Evolutionary conservation across 495 filamentous ascomycete genomes (phyloP).

Genomic region (Podospora pseudoanserina): DNA sequence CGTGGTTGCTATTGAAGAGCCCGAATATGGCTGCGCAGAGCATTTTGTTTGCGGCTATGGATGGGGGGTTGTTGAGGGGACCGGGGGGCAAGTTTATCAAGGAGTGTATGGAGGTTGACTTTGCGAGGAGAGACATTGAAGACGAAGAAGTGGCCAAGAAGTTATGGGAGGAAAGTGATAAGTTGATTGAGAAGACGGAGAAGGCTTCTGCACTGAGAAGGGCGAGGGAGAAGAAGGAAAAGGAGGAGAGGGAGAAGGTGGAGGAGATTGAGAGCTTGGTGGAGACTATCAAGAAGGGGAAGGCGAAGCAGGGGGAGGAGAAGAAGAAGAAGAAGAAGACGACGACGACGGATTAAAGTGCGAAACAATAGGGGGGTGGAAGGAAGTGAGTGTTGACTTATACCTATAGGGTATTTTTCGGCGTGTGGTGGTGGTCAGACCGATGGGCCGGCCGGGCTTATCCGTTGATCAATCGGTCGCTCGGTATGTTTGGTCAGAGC

Average conservation of each 20-base stretch:
- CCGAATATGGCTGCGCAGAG: constrained; percentile 79
- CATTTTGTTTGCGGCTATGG: constrained; percentile 81
- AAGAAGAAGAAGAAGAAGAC: constrained; percentile 23
- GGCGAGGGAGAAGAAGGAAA: constrained; percentile 51
- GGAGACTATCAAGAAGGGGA: constrained; percentile 39
- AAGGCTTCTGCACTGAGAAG: constrained; percentile 79
- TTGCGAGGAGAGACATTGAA: constrained; percentile 65
- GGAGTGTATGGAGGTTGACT: constrained; percentile 77
- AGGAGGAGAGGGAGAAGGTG: constrained; percentile 40
- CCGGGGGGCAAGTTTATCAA: constrained; percentile 71
- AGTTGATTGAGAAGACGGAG: constrained; percentile 76
- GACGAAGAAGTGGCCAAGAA: constrained; percentile 75
- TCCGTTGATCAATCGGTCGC: background rate
- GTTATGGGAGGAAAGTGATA: constrained; percentile 85
- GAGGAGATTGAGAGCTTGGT: constrained; percentile 45
- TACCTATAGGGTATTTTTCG: background rate
- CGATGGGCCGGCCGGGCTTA: constrained; percentile 5
- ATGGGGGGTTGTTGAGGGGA: constrained; percentile 59
- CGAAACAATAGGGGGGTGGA: background rate
- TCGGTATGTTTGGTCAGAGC: constrained; percentile 7
- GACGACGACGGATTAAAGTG: constrained; percentile 22
- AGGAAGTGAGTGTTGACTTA: background rate
- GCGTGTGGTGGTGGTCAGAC: no score
- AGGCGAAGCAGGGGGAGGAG: constrained; percentile 31
- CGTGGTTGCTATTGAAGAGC: constrained; percentile 86